A percentile compares a stretch with the other conserved stretches of the same genome.
Evolutionary conservation across 176 grass and related monocot genomes (phyloP).

Genomic region (Bonia amplexicaulis): DNA sequence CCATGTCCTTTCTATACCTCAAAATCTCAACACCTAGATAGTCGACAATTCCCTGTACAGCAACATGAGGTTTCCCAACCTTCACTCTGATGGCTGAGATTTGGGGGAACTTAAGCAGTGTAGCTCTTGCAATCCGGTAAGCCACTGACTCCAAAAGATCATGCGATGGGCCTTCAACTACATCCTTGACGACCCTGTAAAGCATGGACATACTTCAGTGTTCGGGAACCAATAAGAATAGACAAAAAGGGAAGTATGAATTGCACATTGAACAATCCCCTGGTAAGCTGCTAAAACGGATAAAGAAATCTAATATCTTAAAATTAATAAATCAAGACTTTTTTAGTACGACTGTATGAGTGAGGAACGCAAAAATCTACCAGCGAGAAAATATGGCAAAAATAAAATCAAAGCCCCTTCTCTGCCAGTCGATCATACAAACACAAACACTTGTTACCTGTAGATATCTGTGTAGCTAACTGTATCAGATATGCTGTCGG

Average conservation of each 20-base stretch:
- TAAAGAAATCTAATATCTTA: neutral
- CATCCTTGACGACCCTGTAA: conserved; percentile 55
- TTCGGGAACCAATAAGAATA: neutral
- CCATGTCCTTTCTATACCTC: conserved; percentile 36
- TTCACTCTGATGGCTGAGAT: conserved; percentile 60
- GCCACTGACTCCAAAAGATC: conserved; percentile 67
- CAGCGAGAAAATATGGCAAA: neutral
- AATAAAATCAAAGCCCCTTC: neutral
- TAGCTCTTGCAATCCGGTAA: conserved; percentile 47
- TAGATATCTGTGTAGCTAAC: conserved; percentile 78
- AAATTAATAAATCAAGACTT: neutral
- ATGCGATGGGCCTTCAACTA: conserved; percentile 69
- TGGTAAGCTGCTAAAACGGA: neutral
- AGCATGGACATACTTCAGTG: neutral
- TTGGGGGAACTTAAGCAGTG: conserved; percentile 49
- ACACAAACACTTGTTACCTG: conserved; percentile 27
- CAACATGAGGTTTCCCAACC: conserved; percentile 67
- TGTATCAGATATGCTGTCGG: conserved; percentile 55
- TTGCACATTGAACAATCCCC: neutral
- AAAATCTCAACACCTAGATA: conserved; percentile 75
- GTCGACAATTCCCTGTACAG: conserved; percentile 50
- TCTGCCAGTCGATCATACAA: neutral
- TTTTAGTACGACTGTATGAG: neutral
- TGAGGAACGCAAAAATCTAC: neutral
- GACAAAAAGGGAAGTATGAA: neutral